Conservation (phyloP, 2,329 filamentous ascomycete genomes). For the Penicillium hordei region DNA sequence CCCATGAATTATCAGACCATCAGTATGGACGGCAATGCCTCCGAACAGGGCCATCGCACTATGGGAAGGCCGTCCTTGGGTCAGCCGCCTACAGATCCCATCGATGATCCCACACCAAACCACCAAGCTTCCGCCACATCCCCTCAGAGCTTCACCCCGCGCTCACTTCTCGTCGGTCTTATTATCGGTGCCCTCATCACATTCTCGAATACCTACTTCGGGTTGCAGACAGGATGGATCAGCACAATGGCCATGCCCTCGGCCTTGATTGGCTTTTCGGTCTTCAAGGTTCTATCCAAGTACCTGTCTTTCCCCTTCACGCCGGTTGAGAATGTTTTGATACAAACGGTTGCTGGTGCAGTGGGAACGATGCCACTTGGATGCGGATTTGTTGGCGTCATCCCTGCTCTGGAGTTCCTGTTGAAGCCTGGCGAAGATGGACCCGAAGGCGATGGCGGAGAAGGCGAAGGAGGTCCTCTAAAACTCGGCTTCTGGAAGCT, state of each 20-base stretch:
- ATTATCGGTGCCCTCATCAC: slow-evolving; percentile 86
- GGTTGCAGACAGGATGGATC: slow-evolving; percentile 84
- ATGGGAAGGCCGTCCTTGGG: slow-evolving; percentile 7
- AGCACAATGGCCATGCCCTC: slow-evolving; percentile 96
- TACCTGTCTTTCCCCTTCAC: slow-evolving; percentile 79
- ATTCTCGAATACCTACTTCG: slow-evolving; percentile 98
- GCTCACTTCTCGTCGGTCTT: slow-evolving; percentile 76
- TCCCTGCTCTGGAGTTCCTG: slow-evolving; percentile 88
- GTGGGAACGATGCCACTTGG: slow-evolving; percentile 97
- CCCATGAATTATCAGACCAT: slow-evolving; percentile 41
- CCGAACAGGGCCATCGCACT: slow-evolving; percentile 10
- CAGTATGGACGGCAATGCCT: slow-evolving; percentile 33
- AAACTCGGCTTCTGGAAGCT: slow-evolving; percentile 71
- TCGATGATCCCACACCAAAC: slow-evolving; percentile 7
- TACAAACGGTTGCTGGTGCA: slow-evolving; percentile 91
- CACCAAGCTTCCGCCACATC: slow-evolving; percentile 25
- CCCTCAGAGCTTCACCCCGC: slow-evolving; percentile 72
- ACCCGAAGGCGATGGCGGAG: slow-evolving; percentile 67
- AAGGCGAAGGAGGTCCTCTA: slow-evolving; percentile 76
- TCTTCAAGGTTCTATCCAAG: slow-evolving; percentile 77
- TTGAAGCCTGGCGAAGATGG: slow-evolving; percentile 75
- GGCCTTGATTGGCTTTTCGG: slow-evolving; percentile 88
- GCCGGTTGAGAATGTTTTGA: slow-evolving; percentile 92
- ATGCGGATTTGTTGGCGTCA: slow-evolving; percentile 91
- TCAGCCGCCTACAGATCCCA: neutral